Conservation (phyloP, 2,329 filamentous ascomycete species). For the Mariannaea sp. region DNA sequence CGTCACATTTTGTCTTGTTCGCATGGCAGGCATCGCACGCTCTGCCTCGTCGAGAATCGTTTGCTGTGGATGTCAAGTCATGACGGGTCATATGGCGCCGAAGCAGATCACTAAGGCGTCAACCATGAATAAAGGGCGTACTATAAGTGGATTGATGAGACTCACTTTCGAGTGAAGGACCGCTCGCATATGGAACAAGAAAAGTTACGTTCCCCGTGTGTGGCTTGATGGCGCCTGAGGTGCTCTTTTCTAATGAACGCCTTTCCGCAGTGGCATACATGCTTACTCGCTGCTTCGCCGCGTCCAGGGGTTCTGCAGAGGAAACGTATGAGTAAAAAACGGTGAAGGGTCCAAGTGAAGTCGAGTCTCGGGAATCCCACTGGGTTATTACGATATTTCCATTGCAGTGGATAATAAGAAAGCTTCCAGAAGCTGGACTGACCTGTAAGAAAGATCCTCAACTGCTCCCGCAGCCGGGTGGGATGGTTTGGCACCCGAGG, state of each 20-base stretch:
- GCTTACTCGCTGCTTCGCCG: constrained; percentile 26
- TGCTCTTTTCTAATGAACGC: constrained; percentile 49
- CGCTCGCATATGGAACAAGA: constrained; percentile 44
- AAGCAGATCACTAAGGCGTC: constrained; percentile 41
- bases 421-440: constrained; percentile 10
- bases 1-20: constrained; percentile 53
- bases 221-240: constrained; percentile 47
- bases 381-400: constrained; percentile 6
- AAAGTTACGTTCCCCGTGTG: constrained; percentile 44
- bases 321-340: constrained; percentile 13
- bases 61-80: constrained; percentile 36
- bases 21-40: constrained; percentile 51
- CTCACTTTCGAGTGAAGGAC: constrained; percentile 48
- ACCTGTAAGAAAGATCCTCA: constrained; percentile 17
- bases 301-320: not conserved
- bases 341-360: not conserved
- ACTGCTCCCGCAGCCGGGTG: constrained; percentile 22
- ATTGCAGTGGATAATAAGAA: constrained; percentile 9
- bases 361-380: constrained; percentile 19
- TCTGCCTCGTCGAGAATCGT: constrained; percentile 43
- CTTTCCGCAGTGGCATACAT: constrained; percentile 47
- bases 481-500: constrained; percentile 31
- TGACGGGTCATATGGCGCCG: constrained; percentile 46
- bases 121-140: not conserved
- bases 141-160: not conserved